Conservation (phyloP, 2,329 filamentous ascomycete species). For the Pseudogymnoascus sp. region DNA sequence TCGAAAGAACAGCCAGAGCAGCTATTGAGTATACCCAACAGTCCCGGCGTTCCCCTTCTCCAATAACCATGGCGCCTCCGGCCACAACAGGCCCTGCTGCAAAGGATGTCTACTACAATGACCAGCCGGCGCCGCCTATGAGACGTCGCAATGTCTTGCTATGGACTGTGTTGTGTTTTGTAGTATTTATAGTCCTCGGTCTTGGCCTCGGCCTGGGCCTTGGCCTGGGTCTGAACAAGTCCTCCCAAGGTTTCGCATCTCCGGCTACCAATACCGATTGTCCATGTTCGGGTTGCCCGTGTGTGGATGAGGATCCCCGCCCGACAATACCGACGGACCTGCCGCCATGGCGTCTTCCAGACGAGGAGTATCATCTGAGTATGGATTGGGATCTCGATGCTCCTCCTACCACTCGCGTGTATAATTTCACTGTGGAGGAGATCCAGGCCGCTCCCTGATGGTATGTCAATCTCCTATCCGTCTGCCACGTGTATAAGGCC, state of each 20-base stretch:
- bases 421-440: constrained; percentile 19
- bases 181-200: constrained; percentile 13
- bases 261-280: neutral
- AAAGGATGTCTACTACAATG: neutral
- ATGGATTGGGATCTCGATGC: constrained; percentile 21
- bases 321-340: neutral
- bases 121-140: neutral
- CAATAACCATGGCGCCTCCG: neutral
- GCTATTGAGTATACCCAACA: neutral
- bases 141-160: neutral
- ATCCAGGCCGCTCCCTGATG: constrained; percentile 20
- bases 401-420: constrained; percentile 18
- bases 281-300: neutral
- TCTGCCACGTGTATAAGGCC: neutral
- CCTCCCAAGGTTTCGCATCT: constrained; percentile 7
- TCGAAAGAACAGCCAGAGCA: neutral
- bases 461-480: constrained; percentile 11
- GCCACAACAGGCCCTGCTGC: neutral
- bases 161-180: neutral
- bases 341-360: constrained; percentile 16
- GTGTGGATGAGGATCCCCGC: neutral
- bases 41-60: neutral
- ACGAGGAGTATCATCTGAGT: constrained; percentile 18
- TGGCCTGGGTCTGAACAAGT: constrained; percentile 19
- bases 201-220: constrained; percentile 19